A percentile compares a stretch with the other conserved stretches of the same genome.
Evolutionary conservation across 2,329 filamentous ascomycete species (phyloP).

Genomic region (Sporothrix variecibatus): DNA sequence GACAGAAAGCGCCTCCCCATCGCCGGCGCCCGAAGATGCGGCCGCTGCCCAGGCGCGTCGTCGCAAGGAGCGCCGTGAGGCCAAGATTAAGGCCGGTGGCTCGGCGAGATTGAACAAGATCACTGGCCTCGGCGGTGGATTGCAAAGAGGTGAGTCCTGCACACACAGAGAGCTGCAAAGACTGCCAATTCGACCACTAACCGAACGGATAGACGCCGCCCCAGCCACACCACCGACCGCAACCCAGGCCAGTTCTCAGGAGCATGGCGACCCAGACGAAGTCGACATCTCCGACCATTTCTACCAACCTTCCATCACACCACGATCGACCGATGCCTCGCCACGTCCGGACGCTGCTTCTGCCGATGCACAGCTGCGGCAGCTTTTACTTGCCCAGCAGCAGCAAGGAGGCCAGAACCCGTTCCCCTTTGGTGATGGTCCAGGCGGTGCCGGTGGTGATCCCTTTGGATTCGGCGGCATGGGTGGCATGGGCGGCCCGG

Average conservation of each 20-base stretch:
- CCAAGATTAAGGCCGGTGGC: conserved; percentile 74
- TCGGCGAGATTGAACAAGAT: conserved; percentile 73
- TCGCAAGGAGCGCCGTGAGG: conserved; percentile 76
- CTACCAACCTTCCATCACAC: conserved; percentile 55
- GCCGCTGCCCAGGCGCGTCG: conserved; percentile 66
- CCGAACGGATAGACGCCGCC: neutral
- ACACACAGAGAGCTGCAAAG: no score
- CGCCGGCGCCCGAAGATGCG: conserved; percentile 42
- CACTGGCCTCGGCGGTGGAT: conserved; percentile 65
- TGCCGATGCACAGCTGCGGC: conserved; percentile 62
- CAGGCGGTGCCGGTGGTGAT: conserved; percentile 20
- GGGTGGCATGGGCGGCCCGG: conserved; percentile 33
- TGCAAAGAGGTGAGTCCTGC: conserved; percentile 46
- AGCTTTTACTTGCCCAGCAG: conserved; percentile 56
- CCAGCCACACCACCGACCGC: neutral
- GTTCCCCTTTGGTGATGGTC: conserved; percentile 18
- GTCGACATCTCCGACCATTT: conserved; percentile 77
- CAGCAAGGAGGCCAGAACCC: conserved; percentile 32
- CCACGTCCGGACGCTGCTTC: conserved; percentile 35
- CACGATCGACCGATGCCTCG: conserved; percentile 40
- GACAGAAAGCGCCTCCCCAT: conserved; percentile 43
- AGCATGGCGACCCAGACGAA: conserved; percentile 68
- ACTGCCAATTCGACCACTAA: no score
- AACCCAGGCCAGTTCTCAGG: neutral
- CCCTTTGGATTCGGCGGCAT: conserved; percentile 20